phyloP scores from a whole-genome alignment of 208 protist genomes.

The Angomonas deanei region DNA sequence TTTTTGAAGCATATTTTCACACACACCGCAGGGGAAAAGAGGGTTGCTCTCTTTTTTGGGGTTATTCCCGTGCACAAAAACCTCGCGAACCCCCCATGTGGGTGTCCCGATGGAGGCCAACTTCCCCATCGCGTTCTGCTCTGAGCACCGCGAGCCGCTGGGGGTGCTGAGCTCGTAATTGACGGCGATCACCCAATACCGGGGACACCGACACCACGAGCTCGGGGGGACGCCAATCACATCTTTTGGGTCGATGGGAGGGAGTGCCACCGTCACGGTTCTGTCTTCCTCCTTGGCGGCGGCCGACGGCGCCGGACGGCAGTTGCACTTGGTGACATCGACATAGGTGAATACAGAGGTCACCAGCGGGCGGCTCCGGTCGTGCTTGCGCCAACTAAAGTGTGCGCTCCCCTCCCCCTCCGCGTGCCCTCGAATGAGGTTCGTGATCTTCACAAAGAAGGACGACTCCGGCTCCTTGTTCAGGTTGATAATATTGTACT shows the following conservation, averaged over 20 bases:
- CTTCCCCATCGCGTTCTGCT: slow-evolving; percentile 87
- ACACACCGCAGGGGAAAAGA: slow-evolving; percentile 87
- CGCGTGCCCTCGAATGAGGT: slow-evolving; percentile 24
- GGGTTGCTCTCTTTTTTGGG: slow-evolving; percentile 70
- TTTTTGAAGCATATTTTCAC: slow-evolving; percentile 88
- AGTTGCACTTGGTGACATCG: slow-evolving; percentile 54
- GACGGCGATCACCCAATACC: slow-evolving; percentile 63
- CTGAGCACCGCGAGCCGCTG: slow-evolving; percentile 83
- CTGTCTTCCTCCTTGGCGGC: slow-evolving; percentile 11
- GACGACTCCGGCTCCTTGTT: slow-evolving; percentile 40
- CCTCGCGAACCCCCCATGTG: slow-evolving; percentile 72
- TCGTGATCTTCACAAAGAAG: slow-evolving; percentile 43
- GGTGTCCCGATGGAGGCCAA: slow-evolving; percentile 70
- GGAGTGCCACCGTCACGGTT: slow-evolving; percentile 5
- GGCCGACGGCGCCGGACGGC: slow-evolving; percentile 1
- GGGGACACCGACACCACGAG: slow-evolving; percentile 74
- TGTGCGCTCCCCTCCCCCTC: slow-evolving; percentile 51
- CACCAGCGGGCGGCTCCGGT: slow-evolving; percentile 70
- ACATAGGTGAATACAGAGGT: slow-evolving; percentile 87
- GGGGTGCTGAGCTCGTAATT: slow-evolving; percentile 91
- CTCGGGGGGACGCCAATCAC: slow-evolving; percentile 29
- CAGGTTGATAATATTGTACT: slow-evolving; percentile 57
- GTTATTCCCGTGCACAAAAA: slow-evolving; percentile 80
- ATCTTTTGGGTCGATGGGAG: slow-evolving; percentile 2
- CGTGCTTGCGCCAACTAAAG: slow-evolving; percentile 84